Conservation (phyloP, 495 filamentous ascomycete genomes). For the Aspergillus ostianus region DNA sequence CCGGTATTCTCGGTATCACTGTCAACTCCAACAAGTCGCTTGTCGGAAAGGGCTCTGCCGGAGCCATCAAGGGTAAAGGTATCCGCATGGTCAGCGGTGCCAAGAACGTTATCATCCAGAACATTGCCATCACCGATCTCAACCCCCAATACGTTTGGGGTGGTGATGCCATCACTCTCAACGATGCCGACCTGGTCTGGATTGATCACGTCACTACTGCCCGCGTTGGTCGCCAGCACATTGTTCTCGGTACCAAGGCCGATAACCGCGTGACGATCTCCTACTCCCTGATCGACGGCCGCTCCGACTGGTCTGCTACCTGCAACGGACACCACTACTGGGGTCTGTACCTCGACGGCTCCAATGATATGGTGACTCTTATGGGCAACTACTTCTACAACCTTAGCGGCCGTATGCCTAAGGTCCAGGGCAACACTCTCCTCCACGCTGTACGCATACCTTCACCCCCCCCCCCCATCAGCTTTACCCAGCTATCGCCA, state of each 20-base stretch:
- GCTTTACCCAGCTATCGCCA: too few relatives aligned
- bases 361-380: slow-evolving; percentile 42
- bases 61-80: slow-evolving; percentile 45
- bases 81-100: slow-evolving; percentile 44
- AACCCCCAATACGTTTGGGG: slow-evolving; percentile 52
- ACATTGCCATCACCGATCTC: slow-evolving; percentile 47
- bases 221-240: slow-evolving; percentile 45
- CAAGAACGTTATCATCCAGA: slow-evolving; percentile 49
- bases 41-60: slow-evolving; percentile 35
- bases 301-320: slow-evolving; percentile 37
- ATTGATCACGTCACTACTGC: slow-evolving; percentile 50
- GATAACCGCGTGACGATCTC: slow-evolving; percentile 46
- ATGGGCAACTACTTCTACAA: slow-evolving; percentile 50
- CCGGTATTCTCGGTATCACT: slow-evolving; percentile 42
- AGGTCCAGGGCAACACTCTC: slow-evolving; percentile 42
- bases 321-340: slow-evolving; percentile 51
- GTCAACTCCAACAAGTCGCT: slow-evolving; percentile 47
- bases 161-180: slow-evolving; percentile 47
- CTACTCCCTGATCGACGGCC: slow-evolving; percentile 46
- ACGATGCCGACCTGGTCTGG: slow-evolving; percentile 44
- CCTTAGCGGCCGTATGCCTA: slow-evolving; percentile 42
- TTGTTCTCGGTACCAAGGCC: slow-evolving; percentile 39
- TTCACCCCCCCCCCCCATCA: too few relatives aligned
- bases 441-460: slow-evolving; percentile 30
- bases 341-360: slow-evolving; percentile 42